A percentile compares a stretch with the other conserved stretches of the same genome.
phyloP scores from a whole-genome alignment of 352 stramenopile species.

The Globisporangium heterothallicum region DNA sequence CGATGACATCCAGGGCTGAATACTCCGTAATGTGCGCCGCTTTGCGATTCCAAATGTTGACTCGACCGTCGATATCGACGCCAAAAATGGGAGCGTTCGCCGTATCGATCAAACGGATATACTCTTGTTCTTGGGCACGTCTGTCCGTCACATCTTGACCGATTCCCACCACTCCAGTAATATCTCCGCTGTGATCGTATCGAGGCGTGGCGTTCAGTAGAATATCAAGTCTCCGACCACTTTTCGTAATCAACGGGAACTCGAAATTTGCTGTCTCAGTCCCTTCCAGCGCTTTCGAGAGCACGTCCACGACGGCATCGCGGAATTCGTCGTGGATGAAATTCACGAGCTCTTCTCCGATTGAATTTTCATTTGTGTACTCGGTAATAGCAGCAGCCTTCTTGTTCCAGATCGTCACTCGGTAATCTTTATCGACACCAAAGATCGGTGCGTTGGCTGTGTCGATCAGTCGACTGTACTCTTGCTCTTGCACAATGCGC shows the following conservation, averaged over 20 bases:
- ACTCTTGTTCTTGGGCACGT: constrained; percentile 83
- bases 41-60: constrained; percentile 91
- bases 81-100: constrained; percentile 90
- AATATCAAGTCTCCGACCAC: constrained; percentile 63
- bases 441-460: constrained; percentile 83
- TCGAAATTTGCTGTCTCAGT: constrained; percentile 81
- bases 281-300: constrained; percentile 59
- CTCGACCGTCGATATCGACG: constrained; percentile 71
- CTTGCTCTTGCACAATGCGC: constrained; percentile 72
- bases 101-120: constrained; percentile 84
- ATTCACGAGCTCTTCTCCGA: constrained; percentile 65
- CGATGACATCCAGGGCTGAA: constrained; percentile 83
- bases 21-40: constrained; percentile 89
- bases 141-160: constrained; percentile 81
- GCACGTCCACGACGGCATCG: constrained; percentile 53
- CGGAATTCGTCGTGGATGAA: constrained; percentile 71
- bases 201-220: constrained; percentile 74
- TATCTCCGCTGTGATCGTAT: constrained; percentile 63
- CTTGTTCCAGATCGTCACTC: constrained; percentile 92
- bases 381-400: constrained; percentile 86
- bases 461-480: constrained; percentile 78
- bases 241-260: constrained; percentile 77
- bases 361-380: constrained; percentile 83
- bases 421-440: constrained; percentile 72
- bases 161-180: constrained; percentile 74